Percentiles rank a stretch among this genome's conserved stretches.
phyloP scores from a whole-genome alignment of 495 filamentous ascomycete species.

The Melanomma pulvis-pyrius region DNA sequence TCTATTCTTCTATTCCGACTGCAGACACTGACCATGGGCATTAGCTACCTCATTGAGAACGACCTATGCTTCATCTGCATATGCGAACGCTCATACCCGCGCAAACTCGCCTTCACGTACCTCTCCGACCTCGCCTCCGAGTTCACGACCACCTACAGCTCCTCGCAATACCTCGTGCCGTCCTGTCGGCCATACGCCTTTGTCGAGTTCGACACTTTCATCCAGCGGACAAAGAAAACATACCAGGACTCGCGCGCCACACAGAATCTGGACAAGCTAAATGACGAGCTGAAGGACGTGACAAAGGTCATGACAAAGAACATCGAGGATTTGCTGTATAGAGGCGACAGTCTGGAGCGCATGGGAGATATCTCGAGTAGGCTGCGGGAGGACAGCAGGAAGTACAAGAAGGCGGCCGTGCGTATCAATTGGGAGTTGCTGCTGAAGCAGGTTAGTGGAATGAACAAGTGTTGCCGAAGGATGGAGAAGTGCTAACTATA shows the following conservation, averaged over 20 bases:
- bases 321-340: conserved; percentile 95
- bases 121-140: conserved; percentile 85
- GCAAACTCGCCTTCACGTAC: conserved; percentile 98
- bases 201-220: conserved; percentile 97
- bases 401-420: conserved; percentile 89
- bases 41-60: conserved; percentile 80
- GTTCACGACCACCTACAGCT: conserved; percentile 83
- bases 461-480: neutral
- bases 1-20: neutral
- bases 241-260: conserved; percentile 92
- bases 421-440: conserved; percentile 98
- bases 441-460: conserved; percentile 73
- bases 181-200: conserved; percentile 89
- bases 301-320: conserved; percentile 99
- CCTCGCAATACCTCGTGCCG: conserved; percentile 70
- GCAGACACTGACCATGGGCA: conserved; percentile 5
- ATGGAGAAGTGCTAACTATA: conserved; percentile 21
- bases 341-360: conserved; percentile 91
- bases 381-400: conserved; percentile 87
- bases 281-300: conserved; percentile 95
- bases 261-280: conserved; percentile 82
- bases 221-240: conserved; percentile 86
- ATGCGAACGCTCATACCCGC: conserved; percentile 89
- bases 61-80: conserved; percentile 90
- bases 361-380: conserved; percentile 94